These are phyloP conservation scores for Tricholoma sp. DNA, from an alignment of 768 basidiomycete species.

Conservation along the genomic window DNA sequence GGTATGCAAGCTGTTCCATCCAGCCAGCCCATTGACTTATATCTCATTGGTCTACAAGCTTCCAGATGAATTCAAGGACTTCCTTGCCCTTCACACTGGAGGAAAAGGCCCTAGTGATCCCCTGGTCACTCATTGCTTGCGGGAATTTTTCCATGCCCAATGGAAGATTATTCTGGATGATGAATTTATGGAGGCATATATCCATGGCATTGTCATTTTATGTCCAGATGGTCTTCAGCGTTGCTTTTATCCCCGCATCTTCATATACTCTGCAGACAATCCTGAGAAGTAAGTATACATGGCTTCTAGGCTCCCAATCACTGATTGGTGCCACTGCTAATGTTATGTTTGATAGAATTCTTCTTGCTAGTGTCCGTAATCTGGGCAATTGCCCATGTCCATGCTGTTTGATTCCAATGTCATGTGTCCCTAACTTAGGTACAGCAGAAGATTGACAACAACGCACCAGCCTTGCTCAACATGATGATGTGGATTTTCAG, in stretches of 20 bases:
- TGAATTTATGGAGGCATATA: constrained; percentile 14
- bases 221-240: background rate
- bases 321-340: no score
- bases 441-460: no score
- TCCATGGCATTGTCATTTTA: constrained; percentile 10
- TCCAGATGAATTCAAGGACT: constrained; percentile 15
- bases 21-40: no score
- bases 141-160: background rate
- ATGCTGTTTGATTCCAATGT: no score
- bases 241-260: constrained; percentile 19
- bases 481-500: no score
- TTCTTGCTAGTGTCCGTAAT: no score
- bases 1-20: background rate
- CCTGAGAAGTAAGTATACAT: constrained; percentile 27
- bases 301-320: no score
- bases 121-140: constrained; percentile 1
- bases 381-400: no score
- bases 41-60: no score
- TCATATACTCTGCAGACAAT: constrained; percentile 31
- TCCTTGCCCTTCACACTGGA: background rate
- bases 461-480: no score
- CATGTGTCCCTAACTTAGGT: no score
- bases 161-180: background rate
- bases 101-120: background rate
- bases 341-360: no score